Evolutionary conservation across 1,284 basidiomycete genomes (phyloP).

Genomic region (Xerocomus nothofagi): DNA sequence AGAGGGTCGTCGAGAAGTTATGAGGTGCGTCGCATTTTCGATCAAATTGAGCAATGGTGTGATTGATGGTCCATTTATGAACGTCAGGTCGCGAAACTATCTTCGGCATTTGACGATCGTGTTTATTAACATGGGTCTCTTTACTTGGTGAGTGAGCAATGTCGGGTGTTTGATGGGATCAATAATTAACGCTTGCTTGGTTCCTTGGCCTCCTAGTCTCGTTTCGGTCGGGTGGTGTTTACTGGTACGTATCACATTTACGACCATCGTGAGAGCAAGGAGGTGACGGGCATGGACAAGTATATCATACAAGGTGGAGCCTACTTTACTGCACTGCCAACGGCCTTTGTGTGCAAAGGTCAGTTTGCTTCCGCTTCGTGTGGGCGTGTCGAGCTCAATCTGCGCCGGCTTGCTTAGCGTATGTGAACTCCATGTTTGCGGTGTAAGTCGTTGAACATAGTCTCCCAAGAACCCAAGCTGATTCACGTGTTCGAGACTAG

Average conservation of each 20-base stretch:
- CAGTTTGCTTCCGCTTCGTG: background rate
- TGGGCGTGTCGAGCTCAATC: background rate
- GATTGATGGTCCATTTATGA: background rate
- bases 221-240: no score
- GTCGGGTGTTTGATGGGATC: background rate
- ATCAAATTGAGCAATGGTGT: background rate
- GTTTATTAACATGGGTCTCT: constrained; percentile 17
- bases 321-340: constrained; percentile 5
- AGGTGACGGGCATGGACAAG: background rate
- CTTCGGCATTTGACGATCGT: constrained; percentile 15
- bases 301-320: background rate
- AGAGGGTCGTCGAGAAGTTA: constrained; percentile 8
- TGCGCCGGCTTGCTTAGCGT: background rate
- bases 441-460: constrained; percentile 6
- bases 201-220: background rate
- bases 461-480: background rate
- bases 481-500: background rate
- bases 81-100: constrained; percentile 9
- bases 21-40: background rate
- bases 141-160: constrained; percentile 8
- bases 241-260: no score
- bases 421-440: constrained; percentile 21
- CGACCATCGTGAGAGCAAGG: background rate
- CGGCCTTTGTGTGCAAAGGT: constrained; percentile 7
- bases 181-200: background rate